These are phyloP conservation scores for Pseudocohnilembus persalinus DNA, from an alignment of 169 alveolate genomes.

Conservation along the genomic window DNA sequence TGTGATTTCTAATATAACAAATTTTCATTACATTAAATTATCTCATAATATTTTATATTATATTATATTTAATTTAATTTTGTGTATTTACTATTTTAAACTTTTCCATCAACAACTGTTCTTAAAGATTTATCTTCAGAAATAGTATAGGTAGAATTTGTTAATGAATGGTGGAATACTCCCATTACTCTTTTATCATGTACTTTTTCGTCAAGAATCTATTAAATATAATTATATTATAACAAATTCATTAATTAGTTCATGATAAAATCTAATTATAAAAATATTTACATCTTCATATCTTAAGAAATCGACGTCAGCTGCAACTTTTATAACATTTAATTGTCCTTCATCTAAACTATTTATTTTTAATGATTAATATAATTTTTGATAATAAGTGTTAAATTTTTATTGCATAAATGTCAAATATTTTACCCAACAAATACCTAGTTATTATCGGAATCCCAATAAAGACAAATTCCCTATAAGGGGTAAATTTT, in stretches of 20 bases:
- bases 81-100: conserved; percentile 19
- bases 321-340: conserved; percentile 25
- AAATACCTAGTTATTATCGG: conserved; percentile 17
- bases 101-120: conserved; percentile 14
- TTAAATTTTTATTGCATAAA: not conserved
- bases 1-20: conserved; percentile 3
- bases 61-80: conserved; percentile 16
- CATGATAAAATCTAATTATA: conserved; percentile 3
- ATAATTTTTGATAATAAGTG: not conserved
- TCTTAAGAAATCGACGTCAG: conserved; percentile 14
- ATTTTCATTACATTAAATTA: not conserved
- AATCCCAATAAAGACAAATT: conserved; percentile 49
- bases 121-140: conserved; percentile 39
- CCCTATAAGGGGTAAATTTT: conserved; percentile 45
- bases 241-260: not conserved
- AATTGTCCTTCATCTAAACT: conserved; percentile 47
- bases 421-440: conserved; percentile 44
- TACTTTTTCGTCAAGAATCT: conserved; percentile 26
- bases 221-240: not conserved
- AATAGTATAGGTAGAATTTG: conserved; percentile 27
- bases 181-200: conserved; percentile 52
- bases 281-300: conserved; percentile 12
- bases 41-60: conserved; percentile 11
- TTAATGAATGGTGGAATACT: conserved; percentile 30
- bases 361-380: not conserved